Evolutionary conservation across 441 rosid genomes (phyloP), one percentile per base, ranked within the genome.

Genomic region (Mallotus japonicus): DNA sequence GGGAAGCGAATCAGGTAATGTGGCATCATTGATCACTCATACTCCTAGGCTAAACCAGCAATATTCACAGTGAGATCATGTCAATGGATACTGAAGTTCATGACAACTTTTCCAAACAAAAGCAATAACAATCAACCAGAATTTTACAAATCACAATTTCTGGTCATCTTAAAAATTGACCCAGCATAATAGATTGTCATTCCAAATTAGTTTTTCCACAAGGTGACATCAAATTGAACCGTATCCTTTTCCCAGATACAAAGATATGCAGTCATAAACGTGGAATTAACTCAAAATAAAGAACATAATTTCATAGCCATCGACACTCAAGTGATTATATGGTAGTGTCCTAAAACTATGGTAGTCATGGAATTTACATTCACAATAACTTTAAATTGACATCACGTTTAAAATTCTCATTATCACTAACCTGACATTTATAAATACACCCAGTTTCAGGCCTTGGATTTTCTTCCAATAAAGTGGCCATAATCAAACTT

Each of bases 391-490:
- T 12, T 53, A 47, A 65, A 57, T 8, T 17, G 19, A 17, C 12
- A 24, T 51, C 51, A 64, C 54, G 19, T 19, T 56, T 70, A 28
- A 63, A 15, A 62, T 6, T 20, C 2, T 56, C 57, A 65, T 20
- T 20, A 55, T 65, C 32, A 56, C 61, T 64, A 59, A 70, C 74
- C 66, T 57, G 60, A 54, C 28, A 55, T 32, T 47, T 47, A n/a
- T 20, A 58, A 54, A 50, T 37, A 47, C 59, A 57, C 28, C 70
- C 34, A 0, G 24, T 24, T 34, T 63, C 22, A 54, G 56, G 17
- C 16, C 47, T 34, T 54, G 22, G 17, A 58, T 73, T 16, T 17
- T 64, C 63, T 64, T 58, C 67, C 51, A 47, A 57, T 40, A 59
- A 55, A 32, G 47, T 47, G 71, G 44, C 32, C 17, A 46, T 42